Conservation (phyloP, 495 filamentous ascomycete genomes). For the Pseudevernia furfuracea region DNA sequence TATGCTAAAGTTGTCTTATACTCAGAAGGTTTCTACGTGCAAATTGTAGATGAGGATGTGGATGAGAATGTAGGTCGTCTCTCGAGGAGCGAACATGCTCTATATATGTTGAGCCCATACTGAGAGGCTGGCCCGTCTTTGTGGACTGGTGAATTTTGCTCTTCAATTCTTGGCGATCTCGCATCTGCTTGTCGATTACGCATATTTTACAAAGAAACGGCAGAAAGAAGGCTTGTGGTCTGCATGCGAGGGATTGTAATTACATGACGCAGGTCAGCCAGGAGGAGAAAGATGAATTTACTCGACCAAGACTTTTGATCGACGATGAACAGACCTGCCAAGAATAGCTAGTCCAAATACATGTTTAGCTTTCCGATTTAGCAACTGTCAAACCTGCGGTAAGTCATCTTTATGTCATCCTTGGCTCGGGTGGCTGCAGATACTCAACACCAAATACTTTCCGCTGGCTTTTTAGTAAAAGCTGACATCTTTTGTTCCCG, state of each 20-base stretch:
- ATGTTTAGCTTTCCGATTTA: not conserved
- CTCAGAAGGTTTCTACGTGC: no score
- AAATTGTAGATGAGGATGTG: not conserved
- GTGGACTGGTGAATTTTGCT: not conserved
- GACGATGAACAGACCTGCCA: not conserved
- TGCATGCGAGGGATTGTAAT: not conserved
- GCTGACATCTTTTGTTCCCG: no score
- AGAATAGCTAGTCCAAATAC: not conserved
- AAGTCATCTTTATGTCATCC: constrained; percentile 1
- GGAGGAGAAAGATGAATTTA: not conserved
- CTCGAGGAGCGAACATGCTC: not conserved
- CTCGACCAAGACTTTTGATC: not conserved
- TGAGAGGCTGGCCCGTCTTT: not conserved
- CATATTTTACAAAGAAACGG: not conserved
- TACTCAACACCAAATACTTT: no score
- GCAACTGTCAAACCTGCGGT: not conserved
- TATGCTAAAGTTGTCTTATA: not conserved
- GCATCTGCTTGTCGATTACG: not conserved
- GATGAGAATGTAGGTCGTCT: not conserved
- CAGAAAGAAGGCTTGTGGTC: not conserved
- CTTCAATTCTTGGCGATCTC: not conserved
- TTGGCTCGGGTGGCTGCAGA: not conserved
- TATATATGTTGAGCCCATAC: not conserved
- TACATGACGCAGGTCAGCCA: not conserved
- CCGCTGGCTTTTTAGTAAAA: no score